These are phyloP conservation scores for Penicillium manginii DNA, from an alignment of 495 filamentous ascomycete genomes.

Conservation along the genomic window DNA sequence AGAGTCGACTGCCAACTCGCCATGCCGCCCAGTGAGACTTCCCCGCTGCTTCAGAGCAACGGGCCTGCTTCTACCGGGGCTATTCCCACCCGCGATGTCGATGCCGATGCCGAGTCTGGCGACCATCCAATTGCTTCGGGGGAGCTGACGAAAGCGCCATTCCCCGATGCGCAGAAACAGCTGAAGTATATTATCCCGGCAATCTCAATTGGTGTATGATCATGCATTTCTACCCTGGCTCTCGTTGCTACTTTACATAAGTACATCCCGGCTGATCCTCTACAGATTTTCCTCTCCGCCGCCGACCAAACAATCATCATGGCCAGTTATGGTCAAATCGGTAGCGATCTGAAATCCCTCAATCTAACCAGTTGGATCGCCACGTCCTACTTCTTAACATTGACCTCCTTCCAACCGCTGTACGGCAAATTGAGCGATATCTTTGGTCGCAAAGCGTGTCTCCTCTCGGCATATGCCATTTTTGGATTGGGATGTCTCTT, in stretches of 20 bases:
- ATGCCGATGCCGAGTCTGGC: conserved; percentile 25
- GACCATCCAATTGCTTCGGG: conserved; percentile 11
- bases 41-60: conserved; percentile 45
- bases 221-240: no score
- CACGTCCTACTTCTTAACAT: conserved; percentile 74
- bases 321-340: conserved; percentile 78
- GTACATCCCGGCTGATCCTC: no score
- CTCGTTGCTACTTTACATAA: no score
- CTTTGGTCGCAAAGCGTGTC: conserved; percentile 76
- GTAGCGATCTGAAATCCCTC: conserved; percentile 76
- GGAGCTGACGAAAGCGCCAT: conserved; percentile 32
- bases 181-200: conserved; percentile 55
- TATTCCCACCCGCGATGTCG: conserved; percentile 20
- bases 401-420: conserved; percentile 77
- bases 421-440: conserved; percentile 83
- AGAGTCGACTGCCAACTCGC: not conserved
- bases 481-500: conserved; percentile 75
- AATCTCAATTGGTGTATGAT: conserved; percentile 54
- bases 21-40: conserved; percentile 38
- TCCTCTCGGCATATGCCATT: conserved; percentile 72
- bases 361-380: conserved; percentile 86
- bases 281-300: conserved; percentile 68
- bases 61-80: conserved; percentile 31
- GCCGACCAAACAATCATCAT: conserved; percentile 85
- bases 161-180: conserved; percentile 33